A percentile compares a stretch with the other conserved stretches of the same genome.
These are phyloP conservation scores for Aspergillus costaricaensis DNA, from an alignment of 2,329 filamentous ascomycete genomes.

Conservation along the genomic window DNA sequence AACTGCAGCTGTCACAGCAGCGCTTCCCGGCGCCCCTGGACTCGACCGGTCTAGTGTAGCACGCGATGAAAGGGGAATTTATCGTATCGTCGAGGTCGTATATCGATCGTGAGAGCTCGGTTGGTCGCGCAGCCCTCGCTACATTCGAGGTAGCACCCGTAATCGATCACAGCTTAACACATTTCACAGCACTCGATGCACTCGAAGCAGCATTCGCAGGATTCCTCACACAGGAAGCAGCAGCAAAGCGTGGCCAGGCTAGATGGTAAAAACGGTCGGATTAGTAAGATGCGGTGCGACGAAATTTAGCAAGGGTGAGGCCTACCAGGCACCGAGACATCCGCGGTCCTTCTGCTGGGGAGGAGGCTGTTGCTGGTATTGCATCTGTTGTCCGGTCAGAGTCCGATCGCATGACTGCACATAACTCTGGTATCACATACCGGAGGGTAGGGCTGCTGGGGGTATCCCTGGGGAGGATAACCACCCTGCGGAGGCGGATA, in stretches of 20 bases:
- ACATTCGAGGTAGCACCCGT: slow-evolving; percentile 19
- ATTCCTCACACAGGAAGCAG: slow-evolving; percentile 65
- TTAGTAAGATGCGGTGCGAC: slow-evolving; percentile 12
- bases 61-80: slow-evolving; percentile 1
- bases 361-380: slow-evolving; percentile 54
- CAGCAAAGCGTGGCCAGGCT: slow-evolving; percentile 62
- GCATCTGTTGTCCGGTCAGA: slow-evolving; percentile 35
- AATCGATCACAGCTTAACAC: slow-evolving; percentile 32
- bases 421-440: slow-evolving; percentile 23
- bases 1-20: neutral
- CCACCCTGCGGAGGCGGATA: slow-evolving; percentile 32
- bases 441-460: slow-evolving; percentile 32
- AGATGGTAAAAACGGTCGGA: neutral
- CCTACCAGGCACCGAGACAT: slow-evolving; percentile 55
- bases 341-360: slow-evolving; percentile 52
- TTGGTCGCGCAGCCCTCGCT: slow-evolving; percentile 17
- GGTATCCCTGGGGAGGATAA: slow-evolving; percentile 28
- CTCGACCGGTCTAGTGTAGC: slow-evolving; percentile 2
- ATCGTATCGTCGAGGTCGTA: slow-evolving; percentile 2
- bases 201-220: slow-evolving; percentile 65
- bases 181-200: slow-evolving; percentile 57
- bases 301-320: neutral
- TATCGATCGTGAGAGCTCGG: slow-evolving; percentile 3
- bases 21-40: slow-evolving; percentile 1
- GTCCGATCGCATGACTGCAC: neutral